Evolutionary conservation across 2,329 filamentous ascomycete genomes (phyloP).

Genomic region (Botrytis squamosa): DNA sequence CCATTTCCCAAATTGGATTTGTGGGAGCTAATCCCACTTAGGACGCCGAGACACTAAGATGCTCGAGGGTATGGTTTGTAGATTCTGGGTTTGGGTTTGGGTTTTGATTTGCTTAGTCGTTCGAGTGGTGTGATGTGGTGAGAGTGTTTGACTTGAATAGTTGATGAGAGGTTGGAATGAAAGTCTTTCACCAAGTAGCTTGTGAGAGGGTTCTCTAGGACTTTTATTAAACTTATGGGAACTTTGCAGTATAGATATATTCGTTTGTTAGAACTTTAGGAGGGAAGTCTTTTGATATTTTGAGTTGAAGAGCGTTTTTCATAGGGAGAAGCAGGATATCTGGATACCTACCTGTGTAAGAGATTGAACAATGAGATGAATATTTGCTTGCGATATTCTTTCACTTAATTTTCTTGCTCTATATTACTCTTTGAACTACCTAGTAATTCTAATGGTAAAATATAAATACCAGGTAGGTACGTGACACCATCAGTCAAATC

Average conservation of each 20-base stretch:
- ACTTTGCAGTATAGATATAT: neutral
- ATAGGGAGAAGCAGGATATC: neutral
- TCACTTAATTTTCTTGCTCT: too few species aligned
- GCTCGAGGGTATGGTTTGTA: neutral
- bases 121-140: neutral
- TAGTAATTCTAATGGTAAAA: too few species aligned
- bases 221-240: neutral
- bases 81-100: neutral
- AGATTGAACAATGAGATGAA: neutral
- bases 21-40: constrained; percentile 4
- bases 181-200: neutral
- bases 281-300: neutral
- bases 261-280: neutral
- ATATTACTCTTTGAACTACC: too few species aligned
- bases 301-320: neutral
- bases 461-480: too few species aligned
- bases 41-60: neutral
- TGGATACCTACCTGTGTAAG: neutral
- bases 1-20: neutral
- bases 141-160: neutral
- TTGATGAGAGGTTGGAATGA: neutral
- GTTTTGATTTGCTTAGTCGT: neutral
- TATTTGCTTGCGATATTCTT: neutral
- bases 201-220: too few species aligned
- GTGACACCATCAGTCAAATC: too few species aligned